Evolutionary conservation across 139 green algal species (phyloP), one percentile per base, ranked within the genome.

Genomic region (Mychonastes homosphaera): DNA sequence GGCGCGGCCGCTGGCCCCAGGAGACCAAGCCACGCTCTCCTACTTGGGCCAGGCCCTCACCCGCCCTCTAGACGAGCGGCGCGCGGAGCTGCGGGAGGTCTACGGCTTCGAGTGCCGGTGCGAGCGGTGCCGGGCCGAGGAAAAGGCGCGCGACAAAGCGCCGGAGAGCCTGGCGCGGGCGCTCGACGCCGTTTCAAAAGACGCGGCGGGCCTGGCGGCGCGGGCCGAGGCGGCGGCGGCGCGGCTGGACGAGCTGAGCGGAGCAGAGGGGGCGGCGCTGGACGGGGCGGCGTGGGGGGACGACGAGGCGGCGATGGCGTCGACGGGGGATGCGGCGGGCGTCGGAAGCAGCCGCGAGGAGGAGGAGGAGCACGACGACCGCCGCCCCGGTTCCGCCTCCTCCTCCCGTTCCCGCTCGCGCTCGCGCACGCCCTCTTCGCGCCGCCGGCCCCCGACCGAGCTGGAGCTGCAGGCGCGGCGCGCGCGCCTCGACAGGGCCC

Each of bases 61-160:
- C 21, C 33, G 60, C 7, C 72, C 72, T 1, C 46, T 66, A 27
- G 54, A 35, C 39, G 32, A 54, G 27, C 61, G 72, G 9, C 63
- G 52, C 8, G 48, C 43, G 2, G 67, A 79, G 63, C 67, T 79
- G 27, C 43, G 39, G 30, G 24, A 65, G 18, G 52, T 73, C 59
- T 79, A 64, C 53, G 72, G 63, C 43, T 75, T 79, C 35, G 38
- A 28, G 3, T 75, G 66, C 56, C 44, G 53, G 23, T 79, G 72
- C 63, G 26, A 4, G 32, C 62, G 64, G 56, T 67, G 49, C 3
- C 12, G 24, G 15, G 40, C 39, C 19, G 53, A 61, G 53, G 34
- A 50, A 39, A 23, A 39, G 36, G 38, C 23, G 38, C 38, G 38
- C 19, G 36, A 26, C 23, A 12, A 29, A 38, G 53, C 38, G 4